Base-by-base conservation (phyloP, 2,329 filamentous ascomycete species). In the Diaporthe vaccinii region DNA sequence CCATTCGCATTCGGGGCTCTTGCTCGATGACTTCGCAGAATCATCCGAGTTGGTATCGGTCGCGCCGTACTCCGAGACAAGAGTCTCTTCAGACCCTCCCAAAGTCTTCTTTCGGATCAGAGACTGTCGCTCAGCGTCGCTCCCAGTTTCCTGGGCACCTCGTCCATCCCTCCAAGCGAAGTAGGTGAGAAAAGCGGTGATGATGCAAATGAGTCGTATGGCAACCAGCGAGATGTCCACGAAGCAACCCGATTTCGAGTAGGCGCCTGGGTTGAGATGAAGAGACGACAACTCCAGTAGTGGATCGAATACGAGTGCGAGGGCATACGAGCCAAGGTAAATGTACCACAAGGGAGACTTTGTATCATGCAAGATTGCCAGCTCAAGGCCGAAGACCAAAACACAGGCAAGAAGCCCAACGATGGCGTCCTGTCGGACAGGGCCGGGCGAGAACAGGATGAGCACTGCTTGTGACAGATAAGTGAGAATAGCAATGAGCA, bases 391-490 rank as follows among this genome's bases (percentile, higher is more conserved):
- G 82, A 92, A 94, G n/a, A 91, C 86, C 39, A 94, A 83, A 61
- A 91, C 85, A 73, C 91, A 93, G 1, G 91, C 89, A 36, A 94
- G 83, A 51, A 89, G 84, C 72, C 91, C 90, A 72, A 94, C 87
- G 76, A 88, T 84, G 53, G 85, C 82, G 78, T 89, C 85, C 70
- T 89, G 86, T 31, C 83, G 82, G 39, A 84, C 76, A n/a, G 44
- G 55, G 34, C 49, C 7, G 55, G 62, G 67, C 14, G 70, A 61
- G 34, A 65, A 51, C 22, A 85, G 78, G 72, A 89, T 82, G 25
- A 82, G 78, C 17, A 82, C 78, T 12, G 89, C 82, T 78, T 91
- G 88, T n/a, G 80, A 83, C 41, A 86, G 79, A 77, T 88, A 91
- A 36, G 86, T 86, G 39, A 84, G 76, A 51, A 89, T 81, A 75